Base-by-base conservation (phyloP, 495 filamentous ascomycete species). In the Trichoderma asperelloides region DNA sequence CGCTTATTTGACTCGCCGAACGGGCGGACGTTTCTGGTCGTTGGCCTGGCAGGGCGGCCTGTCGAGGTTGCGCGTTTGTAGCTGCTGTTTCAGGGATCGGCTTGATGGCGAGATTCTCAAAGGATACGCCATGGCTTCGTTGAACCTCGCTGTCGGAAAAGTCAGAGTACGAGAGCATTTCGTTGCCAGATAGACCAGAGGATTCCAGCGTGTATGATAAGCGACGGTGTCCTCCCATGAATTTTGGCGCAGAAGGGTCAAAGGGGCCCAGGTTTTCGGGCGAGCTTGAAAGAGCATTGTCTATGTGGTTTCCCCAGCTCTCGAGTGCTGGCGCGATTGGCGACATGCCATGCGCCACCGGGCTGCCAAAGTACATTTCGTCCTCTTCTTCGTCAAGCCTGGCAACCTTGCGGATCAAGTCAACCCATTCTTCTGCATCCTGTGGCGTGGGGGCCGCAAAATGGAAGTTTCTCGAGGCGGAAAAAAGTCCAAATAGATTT, bases 401-500 rank as follows among this genome's bases (percentile, higher is more conserved):
- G 9, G 91, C 91, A 68, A 94, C 88, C 65, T 81, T 79, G 65
- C 91, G 85, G 65, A 98, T 94, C 51, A 91, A 81, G 27, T 89
- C 83, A 15, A 96, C 89, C 95, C 95, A 98, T 70, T 91, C 89
- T 62, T 90, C 85, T 18, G 91, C 90, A 69, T 97, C 93, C 67
- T 87, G 83, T 47, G 86, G 83, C 3, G 81, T 88, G 33, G 78
- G 72, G 2, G 89, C 93, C 72, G 93, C 89, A 63, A 98, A 89
- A 67, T 96, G 92, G 77, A 90, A 96, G 77, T 96, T 97, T 66
- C 89, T 89, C 7, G 92, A 88, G 0, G 93, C 90, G 12, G 93
- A 93, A 74, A 97, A 98, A n/a, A 98, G 80, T 2, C 91, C 95
- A 74, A 98, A 97, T 49, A 96, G 85, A 71, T 96, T 84, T 40